Base-by-base conservation (phyloP, 1,284 basidiomycete genomes). In the Quambalaria eucalypti region DNA sequence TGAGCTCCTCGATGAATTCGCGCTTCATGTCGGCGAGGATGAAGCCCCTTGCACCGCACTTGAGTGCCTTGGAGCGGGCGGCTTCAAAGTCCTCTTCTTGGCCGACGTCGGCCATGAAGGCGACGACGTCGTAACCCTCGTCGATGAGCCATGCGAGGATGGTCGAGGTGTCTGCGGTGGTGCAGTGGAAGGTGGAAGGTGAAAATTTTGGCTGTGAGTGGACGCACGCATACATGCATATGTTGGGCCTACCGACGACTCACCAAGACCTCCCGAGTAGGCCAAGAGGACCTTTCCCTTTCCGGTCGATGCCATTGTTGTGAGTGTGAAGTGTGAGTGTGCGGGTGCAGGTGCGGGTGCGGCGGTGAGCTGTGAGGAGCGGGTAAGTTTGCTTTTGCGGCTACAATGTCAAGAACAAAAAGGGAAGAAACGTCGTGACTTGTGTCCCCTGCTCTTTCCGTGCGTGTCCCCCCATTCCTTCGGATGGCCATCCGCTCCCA, bases 81-180 rank as follows among this genome's bases (percentile, higher is more conserved):
- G 92, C 92, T 60, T 83, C 88, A 74, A 95, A 98, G 79, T 99
- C 92, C 87, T 98, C 93, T 78, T 97, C 91, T 78, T 97, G 93
- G 28, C 93, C 93, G 64, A 97, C 90, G 80, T 97, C 90, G 50
- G 92, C 92, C 91, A 98, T 95, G 83, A 93, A 98, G 39, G 92
- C 90, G 68, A 88, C 85, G 63, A 97, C 93, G 74, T 97, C 89
- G 79, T 97, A 97, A 54, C 90, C 91, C 77, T 97, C 82, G 77
- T 98, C 92, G 77, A 97, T 93, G 78, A 75, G 71, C 73, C 73
- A 75, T 48, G 73, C 67, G 40, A 75, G 68, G 59, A 75, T 75
- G 50, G 66, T 69, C 52, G 73, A 75, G 36, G 73, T 75, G 64
- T 75, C 71, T 68, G 10, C 21, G 36, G 4, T n/a, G n/a, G n/a